Base-by-base conservation (phyloP, 2,329 filamentous ascomycete species). In the Colletotrichum costaricense region DNA sequence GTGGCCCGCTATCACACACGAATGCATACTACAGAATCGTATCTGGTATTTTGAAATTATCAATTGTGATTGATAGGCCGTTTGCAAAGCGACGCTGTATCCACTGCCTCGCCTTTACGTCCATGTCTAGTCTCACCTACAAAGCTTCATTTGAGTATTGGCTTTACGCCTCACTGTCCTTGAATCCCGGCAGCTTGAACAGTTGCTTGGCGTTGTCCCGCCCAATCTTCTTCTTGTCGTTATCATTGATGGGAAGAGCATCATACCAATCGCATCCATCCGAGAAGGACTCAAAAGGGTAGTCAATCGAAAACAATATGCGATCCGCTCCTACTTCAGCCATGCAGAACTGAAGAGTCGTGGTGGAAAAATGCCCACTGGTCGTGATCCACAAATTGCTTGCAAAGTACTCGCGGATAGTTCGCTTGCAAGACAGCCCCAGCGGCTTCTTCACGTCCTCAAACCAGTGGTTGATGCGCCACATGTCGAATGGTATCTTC, bases 321-420 rank as follows among this genome's bases (percentile, higher is more conserved):
- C 87, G 78, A 67, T 88, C 86, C 6, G 85, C 79, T 12, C 87
- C 84, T 42, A 90, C 80, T 74, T 88, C 84, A 30, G 82, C 80
- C 26, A 87, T 81, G 66, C 84, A 86, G 65, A 84, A 89, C 73
- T 89, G 82, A 62, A 90, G 78, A 1, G 87, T 88, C 1, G 85
- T 79, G 0, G 87, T 89, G 1, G 86, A 89, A 75, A 90, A 90
- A 77, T 90, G 86, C 0, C 88, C 88, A 67, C 83, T 86, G 1
- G 88, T 90, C 3, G 88, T 90, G 75, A 90, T 85, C 86, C 86
- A 90, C 69, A 90, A 81, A 78, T 90, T 90, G 54, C 84, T 76
- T 24, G 81, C 82, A 79, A 90, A 90, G 79, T 90, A 90, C n/a
- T 89, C 84, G n/a, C 82, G 82, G 75, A 86, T 84, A 0, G 83